Conservation (phyloP, 768 basidiomycete species). For the Termitomyces sp. region DNA sequence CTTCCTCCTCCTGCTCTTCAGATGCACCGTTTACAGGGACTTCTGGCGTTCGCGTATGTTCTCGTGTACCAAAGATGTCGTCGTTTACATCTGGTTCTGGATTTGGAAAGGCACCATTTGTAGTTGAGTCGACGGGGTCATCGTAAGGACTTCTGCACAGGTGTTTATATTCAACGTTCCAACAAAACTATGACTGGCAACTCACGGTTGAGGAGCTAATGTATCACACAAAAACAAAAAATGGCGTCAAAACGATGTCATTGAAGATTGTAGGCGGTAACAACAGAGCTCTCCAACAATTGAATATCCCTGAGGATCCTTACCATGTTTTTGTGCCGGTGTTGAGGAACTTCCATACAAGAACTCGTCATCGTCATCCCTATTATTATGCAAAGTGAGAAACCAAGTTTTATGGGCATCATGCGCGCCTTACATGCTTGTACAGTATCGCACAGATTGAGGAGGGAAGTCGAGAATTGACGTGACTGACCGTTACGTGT, state of each 20-base stretch:
- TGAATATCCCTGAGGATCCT: conserved; percentile 23
- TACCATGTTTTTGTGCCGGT: conserved; percentile 38
- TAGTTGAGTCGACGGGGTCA: conserved; percentile 34
- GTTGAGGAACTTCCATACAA: conserved; percentile 57
- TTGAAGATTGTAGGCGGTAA: conserved; percentile 26
- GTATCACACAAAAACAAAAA: conserved; percentile 32
- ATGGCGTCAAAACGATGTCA: conserved; percentile 36
- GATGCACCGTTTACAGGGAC: conserved; percentile 27
- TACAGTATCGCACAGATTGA: background rate
- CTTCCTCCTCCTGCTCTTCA: conserved; percentile 15
- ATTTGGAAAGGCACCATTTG: conserved; percentile 45
- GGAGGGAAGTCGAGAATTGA: background rate
- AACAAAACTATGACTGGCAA: conserved; percentile 20
- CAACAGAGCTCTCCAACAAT: conserved; percentile 18
- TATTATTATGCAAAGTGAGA: conserved; percentile 16
- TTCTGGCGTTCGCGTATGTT: conserved; percentile 11
- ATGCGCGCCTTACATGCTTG: conserved; percentile 10
- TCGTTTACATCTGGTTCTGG: conserved; percentile 38
- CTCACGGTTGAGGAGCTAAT: conserved; percentile 62
- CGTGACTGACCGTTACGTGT: conserved; percentile 10
- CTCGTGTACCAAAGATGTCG: conserved; percentile 19
- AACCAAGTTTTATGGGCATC: background rate
- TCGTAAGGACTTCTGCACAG: conserved; percentile 26
- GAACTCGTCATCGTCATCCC: conserved; percentile 81
- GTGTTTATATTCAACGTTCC: conserved; percentile 9